Base-by-base conservation (phyloP, 192 early-diverging fungal genomes). In the Coemansia sp. region DNA sequence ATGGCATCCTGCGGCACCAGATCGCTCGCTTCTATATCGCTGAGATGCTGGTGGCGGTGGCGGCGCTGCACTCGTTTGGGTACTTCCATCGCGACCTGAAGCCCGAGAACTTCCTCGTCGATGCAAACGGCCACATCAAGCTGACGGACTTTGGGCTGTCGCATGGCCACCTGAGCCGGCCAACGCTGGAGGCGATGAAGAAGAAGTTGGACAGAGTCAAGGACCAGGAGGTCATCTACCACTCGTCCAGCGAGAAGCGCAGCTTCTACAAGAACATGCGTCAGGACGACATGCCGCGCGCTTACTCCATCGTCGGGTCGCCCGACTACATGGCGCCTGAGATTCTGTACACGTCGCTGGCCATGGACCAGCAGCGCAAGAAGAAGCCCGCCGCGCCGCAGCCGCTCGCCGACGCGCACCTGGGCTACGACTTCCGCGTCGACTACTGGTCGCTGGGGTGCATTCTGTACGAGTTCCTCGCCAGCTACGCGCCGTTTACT, bases 261-360 rank as follows among this genome's bases (percentile, higher is more conserved):
- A 76, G 70, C 66, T 75, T 76, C 41, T 73, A 71, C 74, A 71
- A 67, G 65, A 62, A 33, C 61, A 72, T 79, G 76, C 73, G 76
- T 46, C 76, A 83, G 72, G 74, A 85, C 70, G 73, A 87, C 70
- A 70, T 84, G 85, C 59, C 85, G 63, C 65, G 85, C 70, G 92
- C 88, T 2, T 93, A 87, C 67, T 92, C 91, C 0, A 86, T 95
- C 49, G 94, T 96, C 9, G 94, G 94, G 9, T 89, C 88, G 34
- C 92, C 93, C 40, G 93, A 96, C 75, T 96, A 96, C 85, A 96
- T 96, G 93, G 93, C 93, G 9, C 91, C 92, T 9, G 94, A 96
- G 72, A 87, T 95, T 20, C 81, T 96, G 35, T 81, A 71, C 59
- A 83, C 83, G 14, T 79, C 78, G 48, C 66, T 79, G 61, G 81